Evolutionary conservation across 78 protist species (phyloP).

Genomic region (Dictyostelium capitatum): DNA sequence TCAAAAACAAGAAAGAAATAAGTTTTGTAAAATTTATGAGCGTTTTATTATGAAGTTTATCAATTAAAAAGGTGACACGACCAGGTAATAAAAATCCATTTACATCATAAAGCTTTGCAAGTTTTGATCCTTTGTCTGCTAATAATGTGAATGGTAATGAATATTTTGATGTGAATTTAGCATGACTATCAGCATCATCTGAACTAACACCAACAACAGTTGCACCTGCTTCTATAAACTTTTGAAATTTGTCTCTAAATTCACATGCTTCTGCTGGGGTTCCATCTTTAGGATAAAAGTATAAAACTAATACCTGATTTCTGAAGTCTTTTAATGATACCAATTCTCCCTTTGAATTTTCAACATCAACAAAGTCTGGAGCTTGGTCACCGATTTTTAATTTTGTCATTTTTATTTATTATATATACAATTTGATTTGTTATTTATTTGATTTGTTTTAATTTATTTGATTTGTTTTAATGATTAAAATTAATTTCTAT

Average conservation of each 20-base stretch:
- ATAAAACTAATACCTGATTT: slow-evolving; percentile 35
- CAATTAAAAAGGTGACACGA: slow-evolving; percentile 71
- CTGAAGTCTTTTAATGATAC: slow-evolving; percentile 17
- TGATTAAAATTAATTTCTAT: no score
- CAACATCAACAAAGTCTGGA: no score
- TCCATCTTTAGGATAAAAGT: slow-evolving; percentile 66
- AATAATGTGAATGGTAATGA: slow-evolving; percentile 67
- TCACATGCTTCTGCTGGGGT: slow-evolving; percentile 80
- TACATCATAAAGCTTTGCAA: slow-evolving; percentile 50
- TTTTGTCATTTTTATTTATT: slow-evolving; percentile 72
- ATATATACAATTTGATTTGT: no score
- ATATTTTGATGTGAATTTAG: slow-evolving; percentile 55
- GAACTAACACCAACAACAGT: slow-evolving; percentile 66
- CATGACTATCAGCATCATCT: slow-evolving; percentile 53
- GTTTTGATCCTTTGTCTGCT: slow-evolving; percentile 11
- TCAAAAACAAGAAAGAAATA: no score
- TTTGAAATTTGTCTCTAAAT: slow-evolving; percentile 77
- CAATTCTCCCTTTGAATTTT: no score
- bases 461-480: no score
- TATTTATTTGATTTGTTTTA: no score
- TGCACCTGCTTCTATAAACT: slow-evolving; percentile 45
- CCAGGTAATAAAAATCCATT: slow-evolving; percentile 49
- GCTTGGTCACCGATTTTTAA: slow-evolving; percentile 74
- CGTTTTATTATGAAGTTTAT: slow-evolving; percentile 47
- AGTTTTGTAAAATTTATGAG: no score